Percentiles rank a stretch among this genome's conserved stretches.
These are phyloP conservation scores for Aphanomyces cochlioides DNA, from an alignment of 352 stramenopile genomes.

Conservation along the genomic window DNA sequence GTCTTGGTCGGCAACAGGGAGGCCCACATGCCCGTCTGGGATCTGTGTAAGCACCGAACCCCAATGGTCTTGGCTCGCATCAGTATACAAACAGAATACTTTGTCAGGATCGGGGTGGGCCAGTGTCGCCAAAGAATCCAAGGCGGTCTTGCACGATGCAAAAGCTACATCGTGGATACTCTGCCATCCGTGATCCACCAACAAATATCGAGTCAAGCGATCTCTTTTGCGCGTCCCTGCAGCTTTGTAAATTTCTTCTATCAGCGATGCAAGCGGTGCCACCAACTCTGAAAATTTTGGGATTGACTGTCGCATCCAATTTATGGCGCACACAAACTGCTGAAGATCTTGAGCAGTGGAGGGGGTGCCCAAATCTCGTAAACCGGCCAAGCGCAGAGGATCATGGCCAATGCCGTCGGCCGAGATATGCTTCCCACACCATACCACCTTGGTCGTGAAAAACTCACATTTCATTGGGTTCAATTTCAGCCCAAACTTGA, in stretches of 20 bases:
- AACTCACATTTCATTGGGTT: neutral
- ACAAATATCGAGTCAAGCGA: too few species aligned
- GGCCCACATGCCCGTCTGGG: neutral
- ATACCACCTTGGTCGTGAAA: neutral
- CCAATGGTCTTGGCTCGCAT: slow-evolving; percentile 33
- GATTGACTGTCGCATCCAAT: neutral
- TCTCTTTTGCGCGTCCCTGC: too few species aligned
- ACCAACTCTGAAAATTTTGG: neutral
- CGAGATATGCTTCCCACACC: neutral
- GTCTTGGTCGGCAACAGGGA: slow-evolving; percentile 18
- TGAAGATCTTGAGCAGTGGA: neutral
- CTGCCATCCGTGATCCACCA: too few species aligned
- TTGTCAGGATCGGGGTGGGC: too few species aligned
- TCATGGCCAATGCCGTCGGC: neutral
- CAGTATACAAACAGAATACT: slow-evolving; percentile 34
- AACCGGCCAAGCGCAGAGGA: neutral
- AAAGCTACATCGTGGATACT: too few species aligned
- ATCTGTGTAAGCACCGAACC: slow-evolving; percentile 31
- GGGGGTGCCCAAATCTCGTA: neutral
- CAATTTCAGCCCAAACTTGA: slow-evolving; percentile 1
- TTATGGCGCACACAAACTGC: too few species aligned
- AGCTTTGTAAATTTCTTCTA: too few species aligned
- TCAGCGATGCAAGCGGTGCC: too few species aligned
- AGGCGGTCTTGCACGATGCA: too few species aligned
- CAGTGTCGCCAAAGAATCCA: too few species aligned